These are phyloP conservation scores for Peronospora belbahrii DNA, from an alignment of 352 stramenopile genomes.

Conservation along the genomic window DNA sequence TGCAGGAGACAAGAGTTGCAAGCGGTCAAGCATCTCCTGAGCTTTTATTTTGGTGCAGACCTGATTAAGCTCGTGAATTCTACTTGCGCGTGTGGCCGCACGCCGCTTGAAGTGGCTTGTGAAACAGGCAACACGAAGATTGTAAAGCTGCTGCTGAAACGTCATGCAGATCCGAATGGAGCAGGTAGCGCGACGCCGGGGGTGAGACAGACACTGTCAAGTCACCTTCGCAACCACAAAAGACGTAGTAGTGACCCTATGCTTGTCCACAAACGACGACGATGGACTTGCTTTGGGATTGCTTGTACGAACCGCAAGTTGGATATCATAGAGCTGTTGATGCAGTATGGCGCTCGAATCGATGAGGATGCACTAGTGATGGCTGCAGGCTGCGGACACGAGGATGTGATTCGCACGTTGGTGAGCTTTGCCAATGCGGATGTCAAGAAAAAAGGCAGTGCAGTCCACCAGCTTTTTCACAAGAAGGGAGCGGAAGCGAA, in stretches of 20 bases:
- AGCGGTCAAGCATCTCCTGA: constrained; percentile 62
- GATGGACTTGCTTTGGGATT: constrained; percentile 45
- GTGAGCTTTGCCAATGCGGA: constrained; percentile 28
- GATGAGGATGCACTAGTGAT: constrained; percentile 58
- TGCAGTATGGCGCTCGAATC: constrained; percentile 48
- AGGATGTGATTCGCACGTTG: constrained; percentile 32
- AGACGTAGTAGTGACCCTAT: constrained; percentile 18
- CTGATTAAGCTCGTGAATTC: constrained; percentile 61
- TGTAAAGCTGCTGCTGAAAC: constrained; percentile 53
- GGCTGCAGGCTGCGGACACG: constrained; percentile 32
- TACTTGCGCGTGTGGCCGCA: constrained; percentile 54
- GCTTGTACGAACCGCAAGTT: constrained; percentile 35
- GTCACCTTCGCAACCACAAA: constrained; percentile 25
- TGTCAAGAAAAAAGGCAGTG: constrained; percentile 21
- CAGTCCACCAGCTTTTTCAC: constrained; percentile 31
- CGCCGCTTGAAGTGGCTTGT: constrained; percentile 61
- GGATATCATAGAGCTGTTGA: constrained; percentile 47
- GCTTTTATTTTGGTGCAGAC: constrained; percentile 56
- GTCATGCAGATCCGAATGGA: constrained; percentile 50
- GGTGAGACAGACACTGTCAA: constrained; percentile 14
- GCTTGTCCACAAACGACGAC: constrained; percentile 27
- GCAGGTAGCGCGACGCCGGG: constrained; percentile 10
- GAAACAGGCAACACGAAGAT: constrained; percentile 43
- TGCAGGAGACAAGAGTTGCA: constrained; percentile 49
- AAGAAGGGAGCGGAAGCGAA: constrained; percentile 23